phyloP scores from a whole-genome alignment of 192 early-diverging fungal genomes.

The Entomortierella parvispora region DNA sequence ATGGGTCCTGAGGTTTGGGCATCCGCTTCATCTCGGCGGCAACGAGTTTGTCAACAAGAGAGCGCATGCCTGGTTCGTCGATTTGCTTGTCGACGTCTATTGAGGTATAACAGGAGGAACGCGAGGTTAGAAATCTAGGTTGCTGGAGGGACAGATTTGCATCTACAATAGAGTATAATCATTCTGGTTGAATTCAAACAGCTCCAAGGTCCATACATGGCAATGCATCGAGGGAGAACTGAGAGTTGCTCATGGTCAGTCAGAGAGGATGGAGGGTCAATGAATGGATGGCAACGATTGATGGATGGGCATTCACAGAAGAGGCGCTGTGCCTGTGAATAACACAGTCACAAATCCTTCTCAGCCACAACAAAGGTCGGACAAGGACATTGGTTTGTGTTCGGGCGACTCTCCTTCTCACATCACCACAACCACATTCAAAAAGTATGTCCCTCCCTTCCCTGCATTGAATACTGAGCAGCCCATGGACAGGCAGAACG shows the following conservation, averaged over 20 bases:
- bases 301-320: too few species aligned
- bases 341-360: constrained; percentile 24
- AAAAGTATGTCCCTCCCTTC: too few species aligned
- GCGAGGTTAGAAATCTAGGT: too few species aligned
- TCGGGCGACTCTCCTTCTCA: too few species aligned
- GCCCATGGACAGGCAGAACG: too few species aligned
- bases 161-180: not conserved
- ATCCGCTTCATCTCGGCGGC: constrained; percentile 65
- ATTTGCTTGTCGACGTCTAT: constrained; percentile 65
- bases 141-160: too few species aligned
- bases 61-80: constrained; percentile 59
- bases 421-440: too few species aligned
- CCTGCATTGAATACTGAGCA: too few species aligned
- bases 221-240: constrained; percentile 53
- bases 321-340: too few species aligned
- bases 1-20: constrained; percentile 48
- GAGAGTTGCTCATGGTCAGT: constrained; percentile 21
- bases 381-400: too few species aligned
- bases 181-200: not conserved
- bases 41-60: constrained; percentile 61
- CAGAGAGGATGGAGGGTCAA: not conserved
- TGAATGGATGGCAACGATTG: not conserved
- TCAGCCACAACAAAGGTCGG: not conserved
- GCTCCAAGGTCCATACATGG: constrained; percentile 55
- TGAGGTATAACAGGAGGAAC: too few species aligned